Conservation (phyloP, 768 basidiomycete genomes). For the Imleria badia region DNA sequence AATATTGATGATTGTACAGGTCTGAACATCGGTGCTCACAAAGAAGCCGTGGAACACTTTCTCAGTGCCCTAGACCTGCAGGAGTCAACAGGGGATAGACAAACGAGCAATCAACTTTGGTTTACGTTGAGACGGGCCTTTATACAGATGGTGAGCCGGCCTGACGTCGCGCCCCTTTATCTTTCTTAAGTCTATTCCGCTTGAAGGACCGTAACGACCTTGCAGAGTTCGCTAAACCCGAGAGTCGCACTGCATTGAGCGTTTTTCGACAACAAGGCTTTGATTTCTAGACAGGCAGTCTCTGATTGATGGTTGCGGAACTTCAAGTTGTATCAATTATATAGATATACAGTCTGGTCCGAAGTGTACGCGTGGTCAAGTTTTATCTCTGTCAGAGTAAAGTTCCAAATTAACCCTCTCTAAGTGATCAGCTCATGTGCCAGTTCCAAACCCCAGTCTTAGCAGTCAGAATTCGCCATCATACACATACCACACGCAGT, state of each 20-base stretch:
- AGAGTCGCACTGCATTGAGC: conserved; percentile 61
- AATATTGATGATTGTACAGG: conserved; percentile 46
- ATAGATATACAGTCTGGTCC: background rate
- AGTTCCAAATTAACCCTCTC: no score
- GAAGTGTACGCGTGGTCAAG: background rate
- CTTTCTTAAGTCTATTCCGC: background rate
- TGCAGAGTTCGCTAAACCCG: conserved; percentile 68
- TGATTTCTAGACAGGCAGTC: conserved; percentile 62
- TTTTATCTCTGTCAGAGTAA: background rate
- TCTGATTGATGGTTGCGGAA: no score
- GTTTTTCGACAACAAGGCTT: conserved; percentile 83
- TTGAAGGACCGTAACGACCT: conserved; percentile 76
- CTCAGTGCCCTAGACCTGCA: conserved; percentile 82
- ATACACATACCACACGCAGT: no score
- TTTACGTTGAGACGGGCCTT: conserved; percentile 82
- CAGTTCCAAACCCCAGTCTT: no score
- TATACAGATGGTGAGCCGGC: conserved; percentile 62
- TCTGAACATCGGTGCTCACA: conserved; percentile 91
- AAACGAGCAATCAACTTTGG: conserved; percentile 87
- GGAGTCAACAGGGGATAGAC: conserved; percentile 58
- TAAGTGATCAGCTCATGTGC: no score
- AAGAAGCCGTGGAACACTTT: conserved; percentile 96
- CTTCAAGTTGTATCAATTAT: background rate
- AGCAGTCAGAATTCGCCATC: no score
- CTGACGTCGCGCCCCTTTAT: background rate